Conservation (phyloP, 495 filamentous ascomycete genomes). For the Astrocystis sublimbata region DNA sequence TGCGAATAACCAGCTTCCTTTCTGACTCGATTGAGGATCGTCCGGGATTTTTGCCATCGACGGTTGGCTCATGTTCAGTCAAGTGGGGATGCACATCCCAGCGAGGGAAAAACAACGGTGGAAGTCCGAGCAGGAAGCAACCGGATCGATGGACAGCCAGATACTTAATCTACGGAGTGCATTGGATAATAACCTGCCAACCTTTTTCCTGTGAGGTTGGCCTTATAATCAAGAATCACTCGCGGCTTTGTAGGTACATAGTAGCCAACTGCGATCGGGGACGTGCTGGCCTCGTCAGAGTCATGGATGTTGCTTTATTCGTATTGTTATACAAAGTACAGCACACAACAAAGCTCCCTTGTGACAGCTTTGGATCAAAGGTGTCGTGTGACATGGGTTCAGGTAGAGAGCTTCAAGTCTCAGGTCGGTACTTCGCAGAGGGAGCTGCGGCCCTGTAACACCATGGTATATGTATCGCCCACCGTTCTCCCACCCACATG, state of each 20-base stretch:
- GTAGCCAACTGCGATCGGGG: neutral
- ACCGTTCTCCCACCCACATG: neutral
- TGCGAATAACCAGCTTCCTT: slow-evolving; percentile 27
- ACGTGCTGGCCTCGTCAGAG: slow-evolving; percentile 22
- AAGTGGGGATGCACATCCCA: slow-evolving; percentile 19
- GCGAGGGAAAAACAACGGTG: slow-evolving; percentile 1
- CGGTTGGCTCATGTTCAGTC: slow-evolving; percentile 24
- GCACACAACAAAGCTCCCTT: slow-evolving; percentile 22
- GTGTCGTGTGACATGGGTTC: slow-evolving; percentile 16
- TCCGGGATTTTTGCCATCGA: slow-evolving; percentile 15
- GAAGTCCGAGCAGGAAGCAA: neutral
- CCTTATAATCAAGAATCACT: slow-evolving; percentile 2
- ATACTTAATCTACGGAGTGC: neutral
- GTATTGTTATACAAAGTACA: slow-evolving; percentile 14
- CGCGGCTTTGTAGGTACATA: neutral
- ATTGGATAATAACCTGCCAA: neutral
- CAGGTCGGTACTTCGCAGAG: no score
- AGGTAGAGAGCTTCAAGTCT: slow-evolving; percentile 5
- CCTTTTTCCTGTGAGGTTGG: neutral
- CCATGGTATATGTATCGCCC: neutral
- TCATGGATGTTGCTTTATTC: slow-evolving; percentile 19
- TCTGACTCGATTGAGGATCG: slow-evolving; percentile 37
- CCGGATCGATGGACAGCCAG: slow-evolving; percentile 7
- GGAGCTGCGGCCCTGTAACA: slow-evolving; percentile 7
- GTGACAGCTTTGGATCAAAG: neutral